Percentiles rank a stretch among this genome's conserved stretches.
Conservation (phyloP, 768 basidiomycete species). For the Kwoniella pini region DNA sequence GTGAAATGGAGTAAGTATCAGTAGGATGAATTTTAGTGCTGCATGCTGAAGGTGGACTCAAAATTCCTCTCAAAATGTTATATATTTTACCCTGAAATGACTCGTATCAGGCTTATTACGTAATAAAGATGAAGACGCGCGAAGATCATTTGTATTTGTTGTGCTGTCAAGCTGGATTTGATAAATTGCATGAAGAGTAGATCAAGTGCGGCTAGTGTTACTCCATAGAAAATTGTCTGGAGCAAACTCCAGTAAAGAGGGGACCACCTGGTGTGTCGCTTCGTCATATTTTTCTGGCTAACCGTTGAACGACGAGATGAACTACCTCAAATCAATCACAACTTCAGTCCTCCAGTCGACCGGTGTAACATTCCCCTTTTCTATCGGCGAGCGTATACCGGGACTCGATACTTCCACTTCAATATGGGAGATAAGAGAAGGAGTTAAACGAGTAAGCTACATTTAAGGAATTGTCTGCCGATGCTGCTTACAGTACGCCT, state of each 20-base stretch:
- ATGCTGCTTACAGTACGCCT: background rate
- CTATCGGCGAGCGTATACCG: constrained; percentile 71
- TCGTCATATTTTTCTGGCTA: background rate
- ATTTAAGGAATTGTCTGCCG: background rate
- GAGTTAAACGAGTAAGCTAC: constrained; percentile 71
- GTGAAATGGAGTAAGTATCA: background rate
- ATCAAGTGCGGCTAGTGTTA: too few species aligned
- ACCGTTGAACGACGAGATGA: constrained; percentile 55
- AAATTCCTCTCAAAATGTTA: background rate
- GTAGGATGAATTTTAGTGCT: background rate
- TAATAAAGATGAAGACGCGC: background rate
- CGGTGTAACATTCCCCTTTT: constrained; percentile 84
- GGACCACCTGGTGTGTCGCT: too few species aligned
- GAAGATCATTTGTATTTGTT: background rate
- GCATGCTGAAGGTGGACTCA: background rate
- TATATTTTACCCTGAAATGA: background rate
- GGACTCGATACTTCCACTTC: constrained; percentile 64
- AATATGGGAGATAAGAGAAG: constrained; percentile 85
- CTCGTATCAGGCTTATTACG: background rate
- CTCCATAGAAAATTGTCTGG: too few species aligned
- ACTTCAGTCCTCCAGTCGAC: constrained; percentile 83
- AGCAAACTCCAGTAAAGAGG: too few species aligned
- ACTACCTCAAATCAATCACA: constrained; percentile 63
- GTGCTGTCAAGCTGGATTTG: background rate
- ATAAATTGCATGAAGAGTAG: too few species aligned